Percentiles rank a stretch among this genome's conserved stretches.
Evolutionary conservation across 2,329 filamentous ascomycete species (phyloP).

Genomic region (Aspergillus amoenus): DNA sequence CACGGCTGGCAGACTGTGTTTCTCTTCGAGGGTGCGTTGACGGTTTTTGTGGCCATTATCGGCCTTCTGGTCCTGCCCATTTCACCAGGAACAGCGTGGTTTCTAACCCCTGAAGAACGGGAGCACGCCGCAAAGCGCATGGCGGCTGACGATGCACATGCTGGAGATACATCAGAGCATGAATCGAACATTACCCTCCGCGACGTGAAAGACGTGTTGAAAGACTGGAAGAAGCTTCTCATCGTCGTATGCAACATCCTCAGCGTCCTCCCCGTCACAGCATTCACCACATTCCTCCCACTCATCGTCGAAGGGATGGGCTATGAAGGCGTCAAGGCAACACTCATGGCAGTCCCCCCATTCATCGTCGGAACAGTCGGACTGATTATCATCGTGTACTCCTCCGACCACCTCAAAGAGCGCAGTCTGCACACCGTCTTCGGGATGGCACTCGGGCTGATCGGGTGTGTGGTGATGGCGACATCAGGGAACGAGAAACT

Average conservation of each 20-base stretch:
- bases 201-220: conserved; percentile 1
- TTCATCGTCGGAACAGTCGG: conserved; percentile 14
- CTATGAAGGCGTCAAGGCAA: conserved; percentile 3
- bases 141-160: background rate
- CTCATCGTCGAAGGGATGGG: conserved; percentile 8
- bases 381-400: conserved; percentile 10
- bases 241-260: conserved; percentile 8
- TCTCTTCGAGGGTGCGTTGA: conserved; percentile 21
- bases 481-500: conserved; percentile 4
- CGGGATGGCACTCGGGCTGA: conserved; percentile 10
- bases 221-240: conserved; percentile 6
- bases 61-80: conserved; percentile 7
- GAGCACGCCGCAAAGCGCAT: conserved; percentile 8
- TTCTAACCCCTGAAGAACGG: conserved; percentile 5
- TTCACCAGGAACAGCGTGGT: conserved; percentile 8
- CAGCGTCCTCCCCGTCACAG: conserved; percentile 6
- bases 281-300: conserved; percentile 5
- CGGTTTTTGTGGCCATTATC: conserved; percentile 5
- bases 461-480: conserved; percentile 14
- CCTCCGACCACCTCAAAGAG: conserved; percentile 11
- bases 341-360: conserved; percentile 7
- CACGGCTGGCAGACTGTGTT: conserved; percentile 25
- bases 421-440: conserved; percentile 13
- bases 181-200: background rate
- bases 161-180: background rate